phyloP scores from a whole-genome alignment of 495 filamentous ascomycete genomes.

The Penicillium antarcticum region DNA sequence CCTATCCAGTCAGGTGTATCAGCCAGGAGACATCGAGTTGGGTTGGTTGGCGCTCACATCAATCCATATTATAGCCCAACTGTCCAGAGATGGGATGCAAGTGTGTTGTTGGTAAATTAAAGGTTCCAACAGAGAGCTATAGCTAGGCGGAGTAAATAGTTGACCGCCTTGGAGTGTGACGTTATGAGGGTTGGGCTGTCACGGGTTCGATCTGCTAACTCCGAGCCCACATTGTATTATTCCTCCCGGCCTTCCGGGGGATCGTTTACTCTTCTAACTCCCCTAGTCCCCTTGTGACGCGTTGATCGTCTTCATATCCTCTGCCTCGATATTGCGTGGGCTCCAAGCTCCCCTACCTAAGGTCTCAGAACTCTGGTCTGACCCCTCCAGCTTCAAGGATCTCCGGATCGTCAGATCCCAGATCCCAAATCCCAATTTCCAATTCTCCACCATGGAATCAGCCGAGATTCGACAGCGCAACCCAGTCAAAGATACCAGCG shows the following conservation, averaged over 20 bases:
- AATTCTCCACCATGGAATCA: slow-evolving; percentile 31
- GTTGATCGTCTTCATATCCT: too few species aligned
- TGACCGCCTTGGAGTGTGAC: not conserved
- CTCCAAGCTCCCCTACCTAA: not conserved
- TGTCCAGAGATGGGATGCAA: not conserved
- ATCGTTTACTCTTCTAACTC: too few species aligned
- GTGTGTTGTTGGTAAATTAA: too few species aligned
- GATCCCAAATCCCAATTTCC: not conserved
- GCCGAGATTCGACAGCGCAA: slow-evolving; percentile 43
- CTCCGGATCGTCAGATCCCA: not conserved
- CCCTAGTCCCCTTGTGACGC: too few species aligned
- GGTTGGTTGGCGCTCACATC: slow-evolving; percentile 3
- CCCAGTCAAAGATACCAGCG: slow-evolving; percentile 15
- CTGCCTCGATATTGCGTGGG: too few species aligned
- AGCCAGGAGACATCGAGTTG: not conserved
- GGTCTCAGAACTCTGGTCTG: not conserved
- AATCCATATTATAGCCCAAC: not conserved
- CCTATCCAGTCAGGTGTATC: slow-evolving; percentile 2
- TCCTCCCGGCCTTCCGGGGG: too few species aligned
- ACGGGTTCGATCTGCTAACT: not conserved
- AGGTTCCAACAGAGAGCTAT: not conserved
- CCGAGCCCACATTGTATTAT: too few species aligned
- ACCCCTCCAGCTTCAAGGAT: not conserved
- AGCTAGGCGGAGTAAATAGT: not conserved
- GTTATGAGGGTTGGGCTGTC: not conserved